Conservation (phyloP, 2,329 filamentous ascomycete species). For the Talaromyces sp. region DNA sequence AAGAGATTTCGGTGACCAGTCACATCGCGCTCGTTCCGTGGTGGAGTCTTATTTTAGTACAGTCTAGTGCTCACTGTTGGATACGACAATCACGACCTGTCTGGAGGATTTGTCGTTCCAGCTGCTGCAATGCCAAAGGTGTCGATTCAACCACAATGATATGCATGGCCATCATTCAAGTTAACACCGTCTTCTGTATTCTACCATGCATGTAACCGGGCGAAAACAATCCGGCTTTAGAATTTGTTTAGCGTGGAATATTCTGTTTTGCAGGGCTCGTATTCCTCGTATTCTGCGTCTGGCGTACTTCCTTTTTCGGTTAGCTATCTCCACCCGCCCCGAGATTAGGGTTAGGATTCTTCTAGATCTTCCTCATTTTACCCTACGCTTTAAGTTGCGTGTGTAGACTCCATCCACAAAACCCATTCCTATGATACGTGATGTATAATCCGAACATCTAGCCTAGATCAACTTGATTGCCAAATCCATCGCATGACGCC, state of each 20-base stretch:
- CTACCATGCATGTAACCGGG: not conserved
- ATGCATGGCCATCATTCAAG: no score
- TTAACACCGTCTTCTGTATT: not conserved
- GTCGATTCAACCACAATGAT: not conserved
- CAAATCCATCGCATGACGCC: conserved; percentile 10
- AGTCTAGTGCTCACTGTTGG: not conserved
- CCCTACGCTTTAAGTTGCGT: not conserved
- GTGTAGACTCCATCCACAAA: not conserved
- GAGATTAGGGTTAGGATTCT: not conserved
- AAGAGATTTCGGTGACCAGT: not conserved
- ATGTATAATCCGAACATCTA: not conserved
- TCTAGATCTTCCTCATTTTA: not conserved
- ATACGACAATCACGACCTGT: not conserved
- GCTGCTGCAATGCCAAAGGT: not conserved
- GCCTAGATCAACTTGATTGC: not conserved
- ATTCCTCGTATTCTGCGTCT: conserved; percentile 6
- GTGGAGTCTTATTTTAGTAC: not conserved
- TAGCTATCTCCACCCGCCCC: not conserved
- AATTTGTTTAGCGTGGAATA: not conserved
- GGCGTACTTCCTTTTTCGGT: not conserved
- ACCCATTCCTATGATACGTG: not conserved
- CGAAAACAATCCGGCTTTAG: not conserved
- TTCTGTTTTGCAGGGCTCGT: conserved; percentile 6
- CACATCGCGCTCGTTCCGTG: not conserved
- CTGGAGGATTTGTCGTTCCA: not conserved